Percentiles rank a stretch among this genome's conserved stretches.
Evolutionary conservation across 176 grass and related monocot genomes (phyloP).

Genomic region (Carex scoparia): DNA sequence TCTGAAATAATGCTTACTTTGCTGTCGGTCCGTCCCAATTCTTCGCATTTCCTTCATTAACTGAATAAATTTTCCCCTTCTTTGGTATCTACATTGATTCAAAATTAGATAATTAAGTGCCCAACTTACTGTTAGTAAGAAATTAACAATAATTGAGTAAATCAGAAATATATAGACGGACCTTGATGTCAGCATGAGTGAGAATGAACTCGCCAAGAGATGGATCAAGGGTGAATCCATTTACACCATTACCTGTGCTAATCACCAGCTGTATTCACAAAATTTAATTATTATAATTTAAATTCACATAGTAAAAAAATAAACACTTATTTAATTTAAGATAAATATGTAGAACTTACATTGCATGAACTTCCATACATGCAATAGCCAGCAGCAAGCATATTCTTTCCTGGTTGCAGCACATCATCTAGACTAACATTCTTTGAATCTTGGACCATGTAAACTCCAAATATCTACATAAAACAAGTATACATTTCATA

Average conservation of each 20-base stretch:
- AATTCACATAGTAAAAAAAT: not conserved
- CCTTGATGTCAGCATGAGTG: constrained; percentile 92
- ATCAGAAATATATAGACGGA: constrained; percentile 15
- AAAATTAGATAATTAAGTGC: not conserved
- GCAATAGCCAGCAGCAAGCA: constrained; percentile 96
- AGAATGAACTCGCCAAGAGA: constrained; percentile 99
- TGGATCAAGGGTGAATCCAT: constrained; percentile 94
- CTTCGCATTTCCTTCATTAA: constrained; percentile 91
- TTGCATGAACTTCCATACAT: constrained; percentile 99
- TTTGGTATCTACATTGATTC: constrained; percentile 59
- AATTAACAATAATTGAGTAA: not conserved
- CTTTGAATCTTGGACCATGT: constrained; percentile 63
- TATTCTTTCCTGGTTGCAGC: constrained; percentile 75
- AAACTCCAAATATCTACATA: constrained; percentile 72
- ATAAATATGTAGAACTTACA: constrained; percentile 45
- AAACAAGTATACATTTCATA: not conserved
- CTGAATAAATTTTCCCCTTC: constrained; percentile 92
- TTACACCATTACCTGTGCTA: constrained; percentile 80
- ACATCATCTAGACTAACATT: constrained; percentile 67
- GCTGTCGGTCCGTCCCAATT: constrained; percentile 86
- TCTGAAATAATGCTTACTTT: constrained; percentile 41
- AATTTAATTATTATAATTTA: not conserved
- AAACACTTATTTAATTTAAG: not conserved
- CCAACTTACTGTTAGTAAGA: not conserved
- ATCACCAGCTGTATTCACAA: constrained; percentile 60